Evolutionary conservation across 768 basidiomycete species (phyloP).

Genomic region (Phylloporus sp.): DNA sequence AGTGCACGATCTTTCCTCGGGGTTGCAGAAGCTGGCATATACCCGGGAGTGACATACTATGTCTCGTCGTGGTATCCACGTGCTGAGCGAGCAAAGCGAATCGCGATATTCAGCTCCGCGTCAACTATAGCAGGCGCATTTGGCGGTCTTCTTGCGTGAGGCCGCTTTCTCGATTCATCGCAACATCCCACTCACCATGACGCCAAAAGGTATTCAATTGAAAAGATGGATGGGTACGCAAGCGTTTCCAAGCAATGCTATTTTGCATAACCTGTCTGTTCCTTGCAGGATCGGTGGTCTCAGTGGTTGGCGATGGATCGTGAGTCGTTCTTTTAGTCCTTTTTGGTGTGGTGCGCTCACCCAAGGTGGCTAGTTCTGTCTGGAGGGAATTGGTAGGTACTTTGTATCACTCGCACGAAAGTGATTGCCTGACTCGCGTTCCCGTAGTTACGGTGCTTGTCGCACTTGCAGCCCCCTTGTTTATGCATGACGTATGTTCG

Average conservation of each 20-base stretch:
- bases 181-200: too few species aligned
- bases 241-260: too few species aligned
- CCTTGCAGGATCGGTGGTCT: slow-evolving; percentile 19
- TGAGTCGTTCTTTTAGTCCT: too few species aligned
- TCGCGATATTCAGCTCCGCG: slow-evolving; percentile 55
- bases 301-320: too few species aligned
- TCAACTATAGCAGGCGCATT: slow-evolving; percentile 48
- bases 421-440: neutral
- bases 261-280: neutral
- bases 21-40: slow-evolving; percentile 40
- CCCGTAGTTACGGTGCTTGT: neutral
- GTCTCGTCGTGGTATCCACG: slow-evolving; percentile 55
- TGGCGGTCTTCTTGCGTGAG: slow-evolving; percentile 43
- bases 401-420: too few species aligned
- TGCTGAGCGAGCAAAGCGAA: slow-evolving; percentile 47
- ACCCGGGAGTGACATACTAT: slow-evolving; percentile 36
- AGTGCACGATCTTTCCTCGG: slow-evolving; percentile 41
- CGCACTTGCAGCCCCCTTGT: slow-evolving; percentile 33
- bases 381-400: slow-evolving; percentile 20
- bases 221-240: too few species aligned
- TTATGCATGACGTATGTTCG: slow-evolving; percentile 48
- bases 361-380: slow-evolving; percentile 21
- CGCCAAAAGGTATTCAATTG: too few species aligned
- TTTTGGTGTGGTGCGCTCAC: too few species aligned
- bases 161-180: neutral